Base-by-base conservation (phyloP, 2,329 filamentous ascomycete genomes). In the Trichoderma sp. region DNA sequence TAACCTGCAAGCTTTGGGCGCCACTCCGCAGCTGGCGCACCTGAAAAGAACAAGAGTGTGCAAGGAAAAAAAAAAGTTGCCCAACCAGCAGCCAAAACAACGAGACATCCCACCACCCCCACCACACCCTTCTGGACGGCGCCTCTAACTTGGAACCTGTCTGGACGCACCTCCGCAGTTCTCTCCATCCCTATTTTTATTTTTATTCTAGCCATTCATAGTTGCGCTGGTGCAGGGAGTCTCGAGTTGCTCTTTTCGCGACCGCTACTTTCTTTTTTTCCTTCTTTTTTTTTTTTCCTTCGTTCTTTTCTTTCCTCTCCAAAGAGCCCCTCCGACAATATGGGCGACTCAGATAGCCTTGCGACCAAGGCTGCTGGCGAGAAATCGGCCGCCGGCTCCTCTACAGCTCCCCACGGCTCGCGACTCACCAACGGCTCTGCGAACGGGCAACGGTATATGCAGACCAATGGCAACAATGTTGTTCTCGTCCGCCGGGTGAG, bases 401-500 rank as follows among this genome's bases (percentile, higher is more conserved):
- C 72, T 33, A 74, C 71, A 59, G 65, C 73, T 67, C 59, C 75
- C 62, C 66, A 72, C 53, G 76, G 75, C 29, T 75, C 75, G 35
- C 74, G 76, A 31, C 73, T 76, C 72, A 75, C 79, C 72, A 75
- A 74, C 56, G 76, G 74, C 64, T 75, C 78, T 66, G 79, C 77
- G 75, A 78, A 86, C 73, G 84, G 84, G 3, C 85, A 85, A n/a
- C 79, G 87, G 61, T 88, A 88, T 76, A 86, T 84, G 83, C 86
- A 87, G 76, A 84, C 80, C 33, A 82, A 82, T 40, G 77, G 79
- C 73, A 83, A 82, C 76, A 87, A 85, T 70, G 83, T 83, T 58
- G 83, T 87, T 59, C 81, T 87, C 31, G 83, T 88, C 58, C 83
- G 86, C 73, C 85, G 87, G 72, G 80, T 86, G 72, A 90, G 86